Evolutionary conservation across 306 rosid genomes (phyloP).

Genomic region (Cicer arietinum): DNA sequence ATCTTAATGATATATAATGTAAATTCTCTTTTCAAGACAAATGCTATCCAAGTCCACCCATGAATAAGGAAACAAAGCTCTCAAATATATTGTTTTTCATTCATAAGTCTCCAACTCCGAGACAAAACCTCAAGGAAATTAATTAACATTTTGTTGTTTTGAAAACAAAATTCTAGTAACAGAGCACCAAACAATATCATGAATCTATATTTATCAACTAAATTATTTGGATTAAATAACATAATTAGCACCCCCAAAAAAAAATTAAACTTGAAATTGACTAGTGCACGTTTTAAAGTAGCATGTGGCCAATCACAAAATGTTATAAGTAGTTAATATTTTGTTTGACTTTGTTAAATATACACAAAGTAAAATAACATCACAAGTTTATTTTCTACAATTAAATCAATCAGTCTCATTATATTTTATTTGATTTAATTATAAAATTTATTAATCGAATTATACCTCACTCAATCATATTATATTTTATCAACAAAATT

Average conservation of each 20-base stretch:
- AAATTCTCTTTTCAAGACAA: not conserved
- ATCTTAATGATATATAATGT: not conserved
- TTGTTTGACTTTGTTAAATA: too few species aligned
- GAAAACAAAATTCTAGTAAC: not conserved
- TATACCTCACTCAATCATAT: too few species aligned
- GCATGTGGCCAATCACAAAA: not conserved
- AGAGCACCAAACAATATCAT: not conserved
- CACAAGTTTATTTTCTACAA: too few species aligned
- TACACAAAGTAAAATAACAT: too few species aligned
- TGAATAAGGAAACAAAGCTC: constrained; percentile 2
- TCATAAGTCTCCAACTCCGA: not conserved
- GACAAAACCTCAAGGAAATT: not conserved
- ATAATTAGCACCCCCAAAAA: not conserved
- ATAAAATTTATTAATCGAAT: too few species aligned
- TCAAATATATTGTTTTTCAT: not conserved
- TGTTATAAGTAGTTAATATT: too few species aligned
- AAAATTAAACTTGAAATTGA: not conserved
- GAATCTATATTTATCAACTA: constrained; percentile 6
- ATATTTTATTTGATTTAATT: too few species aligned
- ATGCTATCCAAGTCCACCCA: not conserved
- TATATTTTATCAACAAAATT: too few species aligned
- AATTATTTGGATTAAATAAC: not conserved
- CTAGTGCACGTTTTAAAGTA: not conserved
- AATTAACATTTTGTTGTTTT: not conserved
- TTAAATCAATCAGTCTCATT: too few species aligned